Base-by-base conservation (phyloP, 192 early-diverging fungal genomes). In the Podila verticillata region DNA sequence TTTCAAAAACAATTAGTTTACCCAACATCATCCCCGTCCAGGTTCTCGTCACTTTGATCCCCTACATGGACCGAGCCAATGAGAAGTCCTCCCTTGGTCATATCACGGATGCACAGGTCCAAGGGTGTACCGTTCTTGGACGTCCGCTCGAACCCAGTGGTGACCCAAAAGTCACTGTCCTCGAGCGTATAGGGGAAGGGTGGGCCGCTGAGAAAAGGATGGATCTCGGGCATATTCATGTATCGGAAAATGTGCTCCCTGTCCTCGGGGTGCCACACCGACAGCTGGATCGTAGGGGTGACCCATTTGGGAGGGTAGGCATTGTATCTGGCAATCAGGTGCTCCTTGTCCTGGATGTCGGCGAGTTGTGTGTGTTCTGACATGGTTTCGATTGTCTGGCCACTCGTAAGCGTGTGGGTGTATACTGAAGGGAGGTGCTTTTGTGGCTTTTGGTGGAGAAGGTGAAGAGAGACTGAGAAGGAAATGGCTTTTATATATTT, bases 11-110 rank as follows among this genome's bases (percentile, higher is more conserved):
- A 24, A 17, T n/a, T 7, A 1, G 12, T n/a, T 44, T 80, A 80
- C 77, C 77, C 77, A 64, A 57, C 61, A 36, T 80, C 70, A 31
- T 80, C 77, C 12, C 65, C 65, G 22, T 49, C 56, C 8, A 80
- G 69, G 13, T n/a, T 36, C 19, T 80, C 77, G 24, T 80, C 77
- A 24, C 65, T 71, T 1, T 57, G 65, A 3, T 63, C 56, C 0
- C 66, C 57, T 7, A 63, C 44, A 20, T 44, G 32, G 13, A 80
- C 34, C 31, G 61, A 48, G 15, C 77, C 70, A 51, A 80, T 59
- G 13, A 59, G 58, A 20, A 34, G 62, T 12, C 77, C 77, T 20
- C 77, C 65, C 30, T 30, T 57, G 26, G 64, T 20, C 70, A 80
- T 80, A 65, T 72, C 77, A 4, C 70, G 48, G 32, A 80, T 17